Percentiles rank a stretch among this genome's conserved stretches.
Evolutionary conservation across 1,284 basidiomycete genomes (phyloP).

Genomic region (Butyriboletus appendiculatus): DNA sequence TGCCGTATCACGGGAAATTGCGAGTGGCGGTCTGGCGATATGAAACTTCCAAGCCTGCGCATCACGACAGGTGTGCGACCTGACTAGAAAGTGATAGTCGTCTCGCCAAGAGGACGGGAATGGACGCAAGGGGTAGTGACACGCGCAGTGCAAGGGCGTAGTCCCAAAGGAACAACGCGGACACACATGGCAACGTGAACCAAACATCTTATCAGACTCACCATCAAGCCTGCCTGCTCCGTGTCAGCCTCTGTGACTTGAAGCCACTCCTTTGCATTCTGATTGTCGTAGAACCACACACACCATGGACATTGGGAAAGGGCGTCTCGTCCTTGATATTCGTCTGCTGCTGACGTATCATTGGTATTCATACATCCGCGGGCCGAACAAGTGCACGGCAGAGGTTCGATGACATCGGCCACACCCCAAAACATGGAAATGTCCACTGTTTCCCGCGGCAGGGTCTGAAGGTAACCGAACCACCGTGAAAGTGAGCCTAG

Average conservation of each 20-base stretch:
- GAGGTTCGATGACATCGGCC: conserved; percentile 20
- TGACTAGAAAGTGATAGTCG: conserved; percentile 5
- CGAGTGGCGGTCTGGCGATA: conserved; percentile 17
- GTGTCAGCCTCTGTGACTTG: conserved; percentile 46
- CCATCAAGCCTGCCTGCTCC: conserved; percentile 31
- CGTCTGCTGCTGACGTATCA: conserved; percentile 3
- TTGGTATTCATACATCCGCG: conserved; percentile 8
- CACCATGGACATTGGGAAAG: conserved; percentile 22
- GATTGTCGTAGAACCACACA: conserved; percentile 35
- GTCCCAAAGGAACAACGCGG: conserved; percentile 9
- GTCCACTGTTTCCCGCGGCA: conserved; percentile 53
- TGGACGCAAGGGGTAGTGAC: conserved; percentile 5
- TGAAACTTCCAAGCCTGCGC: conserved; percentile 13
- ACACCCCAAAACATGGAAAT: conserved; percentile 67
- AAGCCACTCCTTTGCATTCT: conserved; percentile 46
- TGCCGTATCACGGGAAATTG: conserved; percentile 31
- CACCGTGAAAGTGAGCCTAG: conserved; percentile 53
- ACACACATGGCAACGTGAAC: neutral
- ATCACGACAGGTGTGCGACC: conserved; percentile 11
- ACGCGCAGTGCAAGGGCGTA: conserved; percentile 2
- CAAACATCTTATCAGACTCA: conserved; percentile 24
- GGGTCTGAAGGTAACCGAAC: conserved; percentile 67
- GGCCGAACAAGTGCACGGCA: conserved; percentile 17
- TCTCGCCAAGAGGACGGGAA: conserved; percentile 9
- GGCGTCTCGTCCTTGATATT: conserved; percentile 14